Conservation (phyloP, 2,329 filamentous ascomycete genomes). For the Penicillium decumbens region DNA sequence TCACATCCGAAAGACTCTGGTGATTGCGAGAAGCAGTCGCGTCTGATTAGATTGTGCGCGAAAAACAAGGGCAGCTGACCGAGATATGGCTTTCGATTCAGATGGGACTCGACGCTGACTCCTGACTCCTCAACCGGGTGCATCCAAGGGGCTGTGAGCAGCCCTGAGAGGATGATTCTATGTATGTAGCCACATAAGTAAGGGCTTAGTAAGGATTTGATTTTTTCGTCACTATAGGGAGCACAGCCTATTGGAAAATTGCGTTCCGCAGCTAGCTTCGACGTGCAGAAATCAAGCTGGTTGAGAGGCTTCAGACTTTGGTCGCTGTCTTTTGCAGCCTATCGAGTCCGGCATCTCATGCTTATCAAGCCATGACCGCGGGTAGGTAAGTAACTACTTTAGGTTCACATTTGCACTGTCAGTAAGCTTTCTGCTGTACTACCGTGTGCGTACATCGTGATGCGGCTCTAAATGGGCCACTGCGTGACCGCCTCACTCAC, state of each 20-base stretch:
- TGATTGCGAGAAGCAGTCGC: neutral
- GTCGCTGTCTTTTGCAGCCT: neutral
- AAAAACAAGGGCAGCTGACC: neutral
- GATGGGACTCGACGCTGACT: neutral
- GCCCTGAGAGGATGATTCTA: neutral
- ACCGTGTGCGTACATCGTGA: neutral
- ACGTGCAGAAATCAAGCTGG: neutral
- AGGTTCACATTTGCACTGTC: neutral
- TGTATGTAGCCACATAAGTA: neutral
- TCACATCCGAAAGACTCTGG: neutral
- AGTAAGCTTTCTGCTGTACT: neutral
- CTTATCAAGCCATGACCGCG: neutral
- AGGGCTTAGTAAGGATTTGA: neutral
- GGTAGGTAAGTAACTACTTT: neutral
- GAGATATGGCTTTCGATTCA: neutral
- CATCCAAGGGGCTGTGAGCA: neutral
- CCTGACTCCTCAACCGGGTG: neutral
- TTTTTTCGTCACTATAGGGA: neutral
- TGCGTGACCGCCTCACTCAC: neutral
- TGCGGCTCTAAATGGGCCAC: neutral
- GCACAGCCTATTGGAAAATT: neutral
- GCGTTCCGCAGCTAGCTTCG: neutral
- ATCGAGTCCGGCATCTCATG: neutral
- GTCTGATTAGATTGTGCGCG: neutral
- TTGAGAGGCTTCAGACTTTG: neutral